Percentiles rank a stretch among this genome's conserved stretches.
These are phyloP conservation scores for Hymenoscyphus infarciens DNA, from an alignment of 2,329 filamentous ascomycete species.

Conservation along the genomic window DNA sequence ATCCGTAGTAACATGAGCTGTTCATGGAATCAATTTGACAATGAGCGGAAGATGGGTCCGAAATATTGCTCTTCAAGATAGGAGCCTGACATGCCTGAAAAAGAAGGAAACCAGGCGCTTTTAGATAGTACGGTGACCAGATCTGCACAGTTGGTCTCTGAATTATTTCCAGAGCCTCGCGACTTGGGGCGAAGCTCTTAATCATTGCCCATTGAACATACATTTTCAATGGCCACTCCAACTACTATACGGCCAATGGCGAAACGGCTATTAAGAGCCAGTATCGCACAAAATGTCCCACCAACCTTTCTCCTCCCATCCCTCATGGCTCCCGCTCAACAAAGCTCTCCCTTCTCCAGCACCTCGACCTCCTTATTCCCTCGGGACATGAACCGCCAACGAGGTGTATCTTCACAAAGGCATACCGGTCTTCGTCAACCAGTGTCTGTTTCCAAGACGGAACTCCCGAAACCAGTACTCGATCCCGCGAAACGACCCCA, in stretches of 20 bases:
- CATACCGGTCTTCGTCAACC: constrained; percentile 70
- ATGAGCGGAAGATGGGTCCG: too few relatives aligned
- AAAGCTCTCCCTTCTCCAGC: constrained; percentile 35
- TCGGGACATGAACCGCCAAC: constrained; percentile 73
- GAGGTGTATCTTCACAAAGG: constrained; percentile 78
- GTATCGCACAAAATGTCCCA: constrained; percentile 20
- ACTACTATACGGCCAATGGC: constrained; percentile 27
- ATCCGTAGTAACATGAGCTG: too few relatives aligned
- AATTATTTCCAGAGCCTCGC: constrained; percentile 8
- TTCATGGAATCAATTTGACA: too few relatives aligned
- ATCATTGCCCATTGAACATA: constrained; percentile 10
- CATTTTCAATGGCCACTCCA: constrained; percentile 31
- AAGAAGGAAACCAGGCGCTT: too few relatives aligned
- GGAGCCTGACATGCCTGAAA: too few relatives aligned
- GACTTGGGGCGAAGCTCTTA: not conserved
- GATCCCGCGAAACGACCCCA: constrained; percentile 53
- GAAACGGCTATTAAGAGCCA: constrained; percentile 21
- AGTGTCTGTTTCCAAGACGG: constrained; percentile 68
- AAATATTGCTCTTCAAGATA: too few relatives aligned
- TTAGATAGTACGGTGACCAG: too few relatives aligned
- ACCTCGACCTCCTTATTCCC: constrained; percentile 29
- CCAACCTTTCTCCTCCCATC: constrained; percentile 36
- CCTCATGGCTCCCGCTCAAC: constrained; percentile 24
- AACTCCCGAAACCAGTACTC: constrained; percentile 68
- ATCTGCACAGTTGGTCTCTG: not conserved